Base-by-base conservation (phyloP, 148 eudicot genomes). In the Chenopodium quinoa region DNA sequence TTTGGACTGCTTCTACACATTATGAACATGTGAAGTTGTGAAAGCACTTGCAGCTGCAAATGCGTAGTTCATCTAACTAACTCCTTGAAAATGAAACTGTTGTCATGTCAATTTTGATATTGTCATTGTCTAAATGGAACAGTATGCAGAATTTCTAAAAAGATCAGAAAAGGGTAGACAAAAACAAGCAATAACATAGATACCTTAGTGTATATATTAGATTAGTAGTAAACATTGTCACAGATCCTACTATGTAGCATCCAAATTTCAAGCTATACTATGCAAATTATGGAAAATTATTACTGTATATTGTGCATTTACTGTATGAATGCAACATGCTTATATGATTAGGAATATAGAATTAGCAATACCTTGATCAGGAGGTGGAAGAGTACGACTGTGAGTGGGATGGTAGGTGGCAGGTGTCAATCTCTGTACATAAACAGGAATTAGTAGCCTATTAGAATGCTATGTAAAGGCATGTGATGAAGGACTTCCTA, bases 341-440 rank as follows among this genome's bases (percentile, higher is more conserved):
- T 76, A 52, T 37, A 4, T 50, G 75, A 29, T 31, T n/a, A 77
- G 8, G 48, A 25, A 71, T 56, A 48, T 12, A 69, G 44, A 52
- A 58, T 81, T 60, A 58, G 19, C 60, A 73, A 65, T 82, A 93
- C 97, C 95, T 88, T 93, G 97, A 89, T 90, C 90, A 63, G 95
- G 93, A 16, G 97, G 95, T 32, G 95, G 95, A 81, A 91, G 87
- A 56, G 93, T 89, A 23, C 94, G 94, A 80, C 86, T 90, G 84
- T 91, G 95, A 84, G 97, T 93, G 64, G 95, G 97, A 86, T 84
- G 91, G 79, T 93, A 93, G 64, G 97, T 91, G 13, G 88, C 85
- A 60, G 93, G 95, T 16, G 86, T 88, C 87, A 80, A 83, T 75
- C 84, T 93, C 97, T 91, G 88, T 65, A 78, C 1, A 84, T 17